phyloP scores from a whole-genome alignment of 78 protist genomes.

The Chrysochromulina tobinii region DNA sequence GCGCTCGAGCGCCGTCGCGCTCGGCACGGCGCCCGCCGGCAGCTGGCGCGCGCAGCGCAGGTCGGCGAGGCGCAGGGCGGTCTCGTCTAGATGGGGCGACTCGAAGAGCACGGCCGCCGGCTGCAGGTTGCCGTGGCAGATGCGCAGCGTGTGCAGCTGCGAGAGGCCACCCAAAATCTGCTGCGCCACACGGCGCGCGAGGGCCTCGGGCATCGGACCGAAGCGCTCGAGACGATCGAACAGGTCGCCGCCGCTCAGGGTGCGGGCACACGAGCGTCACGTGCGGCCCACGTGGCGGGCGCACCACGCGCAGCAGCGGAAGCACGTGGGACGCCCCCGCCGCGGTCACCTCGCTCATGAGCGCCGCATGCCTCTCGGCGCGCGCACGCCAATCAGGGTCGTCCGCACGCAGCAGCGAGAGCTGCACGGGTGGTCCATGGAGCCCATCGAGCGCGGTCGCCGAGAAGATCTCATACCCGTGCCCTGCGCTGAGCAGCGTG shows the following conservation, averaged over 20 bases:
- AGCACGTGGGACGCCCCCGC: neutral
- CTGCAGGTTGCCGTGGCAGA: neutral
- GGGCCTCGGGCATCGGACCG: neutral
- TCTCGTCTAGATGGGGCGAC: neutral
- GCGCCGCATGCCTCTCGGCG: neutral
- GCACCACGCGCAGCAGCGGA: neutral
- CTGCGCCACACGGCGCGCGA: neutral
- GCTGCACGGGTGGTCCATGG: neutral
- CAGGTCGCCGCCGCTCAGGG: neutral
- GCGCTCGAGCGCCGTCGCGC: neutral
- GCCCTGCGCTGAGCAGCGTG: too few relatives aligned
- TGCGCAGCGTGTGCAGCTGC: neutral
- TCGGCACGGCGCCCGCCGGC: neutral
- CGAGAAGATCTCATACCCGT: neutral
- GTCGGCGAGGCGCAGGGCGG: neutral
- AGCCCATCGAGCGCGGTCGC: neutral
- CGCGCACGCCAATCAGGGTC: neutral
- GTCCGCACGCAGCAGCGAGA: neutral
- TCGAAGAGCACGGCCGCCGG: neutral
- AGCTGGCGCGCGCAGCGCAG: neutral
- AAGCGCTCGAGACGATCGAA: neutral
- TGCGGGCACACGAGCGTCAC: neutral
- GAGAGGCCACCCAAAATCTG: neutral
- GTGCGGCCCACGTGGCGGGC: neutral
- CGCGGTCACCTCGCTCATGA: neutral